Conservation (phyloP, 768 basidiomycete genomes). For the Amanita subjunquillea region DNA sequence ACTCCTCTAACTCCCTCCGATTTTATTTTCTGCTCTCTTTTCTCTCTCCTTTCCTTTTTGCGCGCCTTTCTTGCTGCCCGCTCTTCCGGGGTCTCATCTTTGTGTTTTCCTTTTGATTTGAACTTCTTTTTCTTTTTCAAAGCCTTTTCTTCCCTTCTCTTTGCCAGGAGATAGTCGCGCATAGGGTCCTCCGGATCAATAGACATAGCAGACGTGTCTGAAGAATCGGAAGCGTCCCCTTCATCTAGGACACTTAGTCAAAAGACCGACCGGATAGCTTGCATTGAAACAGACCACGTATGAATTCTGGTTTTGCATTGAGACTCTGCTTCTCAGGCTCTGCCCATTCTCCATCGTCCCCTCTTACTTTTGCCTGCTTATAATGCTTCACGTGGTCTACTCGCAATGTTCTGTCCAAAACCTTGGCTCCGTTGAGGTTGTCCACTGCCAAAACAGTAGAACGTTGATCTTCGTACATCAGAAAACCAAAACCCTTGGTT, state of each 20-base stretch:
- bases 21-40: constrained; percentile 30
- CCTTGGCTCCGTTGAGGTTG: constrained; percentile 92
- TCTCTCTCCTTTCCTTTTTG: constrained; percentile 58
- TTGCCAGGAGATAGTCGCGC: constrained; percentile 80
- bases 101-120: constrained; percentile 58
- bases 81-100: constrained; percentile 75
- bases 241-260: constrained; percentile 26
- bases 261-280: not conserved
- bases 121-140: constrained; percentile 52
- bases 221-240: constrained; percentile 51
- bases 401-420: constrained; percentile 77
- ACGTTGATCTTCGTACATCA: constrained; percentile 99
- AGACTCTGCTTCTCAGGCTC: constrained; percentile 80
- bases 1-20: constrained; percentile 58
- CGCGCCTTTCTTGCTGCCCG: constrained; percentile 63
- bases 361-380: constrained; percentile 72
- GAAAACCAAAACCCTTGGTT: constrained; percentile 84
- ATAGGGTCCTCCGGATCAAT: constrained; percentile 98
- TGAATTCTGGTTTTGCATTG: constrained; percentile 75
- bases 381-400: constrained; percentile 93
- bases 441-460: constrained; percentile 95
- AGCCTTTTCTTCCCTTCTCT: constrained; percentile 63
- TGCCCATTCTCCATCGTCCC: constrained; percentile 75
- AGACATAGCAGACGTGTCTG: constrained; percentile 48
- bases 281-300: constrained; percentile 18